Percentiles rank a stretch among this genome's conserved stretches.
phyloP scores from a whole-genome alignment of 78 protist species.

The Dictyostelium intermedium region DNA sequence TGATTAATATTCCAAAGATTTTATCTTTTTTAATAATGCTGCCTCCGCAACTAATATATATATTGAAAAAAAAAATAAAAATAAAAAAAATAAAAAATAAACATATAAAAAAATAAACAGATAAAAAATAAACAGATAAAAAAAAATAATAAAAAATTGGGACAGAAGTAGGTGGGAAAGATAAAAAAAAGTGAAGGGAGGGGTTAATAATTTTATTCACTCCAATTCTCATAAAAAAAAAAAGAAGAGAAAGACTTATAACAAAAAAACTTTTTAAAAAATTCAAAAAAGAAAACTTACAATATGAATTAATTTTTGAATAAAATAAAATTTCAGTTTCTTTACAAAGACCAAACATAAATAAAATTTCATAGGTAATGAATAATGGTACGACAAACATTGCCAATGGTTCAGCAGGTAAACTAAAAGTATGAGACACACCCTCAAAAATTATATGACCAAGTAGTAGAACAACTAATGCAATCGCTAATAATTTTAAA shows the following conservation, averaged over 20 bases:
- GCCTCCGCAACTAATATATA: background rate
- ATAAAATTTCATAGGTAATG: conserved; percentile 35
- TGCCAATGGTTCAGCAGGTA: conserved; percentile 58
- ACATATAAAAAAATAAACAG: background rate
- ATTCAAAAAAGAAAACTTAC: background rate
- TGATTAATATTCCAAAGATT: conserved; percentile 23
- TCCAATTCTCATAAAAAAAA: background rate
- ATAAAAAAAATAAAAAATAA: background rate
- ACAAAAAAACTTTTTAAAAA: too few species aligned
- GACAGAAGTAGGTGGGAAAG: background rate
- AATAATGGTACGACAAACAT: conserved; percentile 67
- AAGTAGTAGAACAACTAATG: conserved; percentile 26
- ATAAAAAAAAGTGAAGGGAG: background rate
- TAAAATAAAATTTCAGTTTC: background rate
- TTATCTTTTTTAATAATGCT: background rate
- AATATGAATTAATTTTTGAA: background rate
- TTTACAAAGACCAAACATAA: conserved; percentile 33
- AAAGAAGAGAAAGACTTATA: too few species aligned
- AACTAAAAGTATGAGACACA: background rate
- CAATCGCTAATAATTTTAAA: background rate
- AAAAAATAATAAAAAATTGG: background rate
- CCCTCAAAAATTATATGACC: conserved; percentile 60
- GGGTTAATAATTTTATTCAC: background rate
- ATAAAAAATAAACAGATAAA: background rate
- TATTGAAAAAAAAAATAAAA: background rate